phyloP scores from a whole-genome alignment of 2,329 filamentous ascomycete species.

The Alternaria arborescens region DNA sequence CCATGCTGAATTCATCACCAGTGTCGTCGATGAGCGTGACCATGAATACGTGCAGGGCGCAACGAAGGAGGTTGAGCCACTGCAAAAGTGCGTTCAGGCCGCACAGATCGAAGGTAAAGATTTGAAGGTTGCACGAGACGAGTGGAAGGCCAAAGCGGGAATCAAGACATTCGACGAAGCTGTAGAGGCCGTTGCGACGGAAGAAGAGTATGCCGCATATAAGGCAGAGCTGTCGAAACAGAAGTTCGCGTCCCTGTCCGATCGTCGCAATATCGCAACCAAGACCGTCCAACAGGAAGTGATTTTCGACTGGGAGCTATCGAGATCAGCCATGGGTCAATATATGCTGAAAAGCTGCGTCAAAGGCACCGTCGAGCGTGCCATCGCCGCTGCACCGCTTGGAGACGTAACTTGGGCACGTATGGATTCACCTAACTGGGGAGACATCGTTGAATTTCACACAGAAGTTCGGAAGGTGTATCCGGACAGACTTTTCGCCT shows the following conservation, averaged over 20 bases:
- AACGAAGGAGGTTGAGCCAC: constrained; percentile 41
- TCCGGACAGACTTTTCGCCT: constrained; percentile 51
- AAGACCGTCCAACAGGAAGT: constrained; percentile 28
- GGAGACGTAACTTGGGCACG: constrained; percentile 52
- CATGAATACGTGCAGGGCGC: constrained; percentile 54
- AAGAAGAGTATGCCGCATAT: neutral
- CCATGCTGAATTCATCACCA: constrained; percentile 53
- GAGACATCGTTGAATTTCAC: constrained; percentile 52
- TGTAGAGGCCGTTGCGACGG: constrained; percentile 26
- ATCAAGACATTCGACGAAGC: constrained; percentile 51
- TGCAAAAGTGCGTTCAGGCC: constrained; percentile 34
- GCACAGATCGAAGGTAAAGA: constrained; percentile 36
- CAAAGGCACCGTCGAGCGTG: constrained; percentile 46
- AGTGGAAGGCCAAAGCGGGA: constrained; percentile 45
- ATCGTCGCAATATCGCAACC: neutral
- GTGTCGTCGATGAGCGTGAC: constrained; percentile 50
- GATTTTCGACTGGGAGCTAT: constrained; percentile 49
- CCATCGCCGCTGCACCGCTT: constrained; percentile 48
- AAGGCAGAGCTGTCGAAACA: neutral
- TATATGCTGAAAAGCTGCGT: constrained; percentile 48
- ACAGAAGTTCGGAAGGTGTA: constrained; percentile 45
- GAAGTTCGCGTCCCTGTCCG: neutral
- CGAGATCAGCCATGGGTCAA: constrained; percentile 47
- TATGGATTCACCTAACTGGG: constrained; percentile 49
- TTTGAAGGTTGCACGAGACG: constrained; percentile 35